Evolutionary conservation across 2,329 filamentous ascomycete genomes (phyloP).

Genomic region (Aspergillus quadrilineatus): DNA sequence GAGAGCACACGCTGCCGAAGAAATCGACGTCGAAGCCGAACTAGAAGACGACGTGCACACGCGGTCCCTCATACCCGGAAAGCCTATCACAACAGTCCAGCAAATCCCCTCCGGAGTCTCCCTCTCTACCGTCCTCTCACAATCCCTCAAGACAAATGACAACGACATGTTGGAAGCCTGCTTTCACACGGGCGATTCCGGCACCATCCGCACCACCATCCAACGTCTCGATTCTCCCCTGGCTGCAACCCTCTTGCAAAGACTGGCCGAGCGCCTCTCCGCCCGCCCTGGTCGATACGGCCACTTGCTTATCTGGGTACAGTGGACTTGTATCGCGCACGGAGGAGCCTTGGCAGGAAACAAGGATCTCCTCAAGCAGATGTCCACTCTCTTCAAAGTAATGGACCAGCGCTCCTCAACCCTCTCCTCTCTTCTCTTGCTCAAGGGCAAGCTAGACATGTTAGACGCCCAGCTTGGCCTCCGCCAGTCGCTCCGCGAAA

Average conservation of each 20-base stretch:
- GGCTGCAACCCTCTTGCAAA: slow-evolving; percentile 74
- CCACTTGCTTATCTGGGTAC: slow-evolving; percentile 89
- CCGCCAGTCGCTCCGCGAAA: slow-evolving; percentile 65
- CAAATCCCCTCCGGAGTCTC: slow-evolving; percentile 71
- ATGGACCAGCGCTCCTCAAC: slow-evolving; percentile 82
- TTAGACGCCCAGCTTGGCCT: slow-evolving; percentile 85
- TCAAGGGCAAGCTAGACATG: slow-evolving; percentile 96
- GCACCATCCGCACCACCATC: slow-evolving; percentile 82
- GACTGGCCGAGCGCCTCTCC: slow-evolving; percentile 83
- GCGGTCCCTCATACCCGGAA: slow-evolving; percentile 47
- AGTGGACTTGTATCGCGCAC: slow-evolving; percentile 90
- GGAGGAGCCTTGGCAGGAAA: slow-evolving; percentile 87
- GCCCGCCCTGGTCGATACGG: slow-evolving; percentile 84
- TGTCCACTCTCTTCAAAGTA: slow-evolving; percentile 79
- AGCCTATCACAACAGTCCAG: slow-evolving; percentile 49
- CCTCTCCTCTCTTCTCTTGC: slow-evolving; percentile 74
- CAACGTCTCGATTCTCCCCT: slow-evolving; percentile 84
- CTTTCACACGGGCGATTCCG: slow-evolving; percentile 73
- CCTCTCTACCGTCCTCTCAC: slow-evolving; percentile 85
- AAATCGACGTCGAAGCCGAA: slow-evolving; percentile 68
- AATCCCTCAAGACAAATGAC: slow-evolving; percentile 91
- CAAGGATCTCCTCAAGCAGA: slow-evolving; percentile 74
- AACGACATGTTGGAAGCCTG: slow-evolving; percentile 86
- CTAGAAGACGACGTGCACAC: slow-evolving; percentile 47
- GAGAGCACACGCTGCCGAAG: slow-evolving; percentile 64